Evolutionary conservation across 1,284 basidiomycete species (phyloP).

Genomic region (Paramarasmius palmivorus): DNA sequence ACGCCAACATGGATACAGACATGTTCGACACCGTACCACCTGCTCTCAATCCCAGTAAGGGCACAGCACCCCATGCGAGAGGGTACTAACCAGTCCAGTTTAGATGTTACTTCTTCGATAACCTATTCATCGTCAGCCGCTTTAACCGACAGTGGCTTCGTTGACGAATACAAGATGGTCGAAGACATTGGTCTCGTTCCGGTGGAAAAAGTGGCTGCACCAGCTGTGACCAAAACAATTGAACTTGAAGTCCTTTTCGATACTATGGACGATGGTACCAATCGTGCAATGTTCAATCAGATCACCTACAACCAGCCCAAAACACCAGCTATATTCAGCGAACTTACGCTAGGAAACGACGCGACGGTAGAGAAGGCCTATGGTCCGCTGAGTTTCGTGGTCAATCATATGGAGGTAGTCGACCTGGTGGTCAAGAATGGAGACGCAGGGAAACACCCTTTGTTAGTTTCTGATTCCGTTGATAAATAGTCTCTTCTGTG

Average conservation of each 20-base stretch:
- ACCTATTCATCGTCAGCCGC: slow-evolving; percentile 58
- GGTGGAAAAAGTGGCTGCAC: slow-evolving; percentile 42
- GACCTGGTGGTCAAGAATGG: slow-evolving; percentile 81
- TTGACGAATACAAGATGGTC: slow-evolving; percentile 56
- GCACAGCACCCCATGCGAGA: background rate
- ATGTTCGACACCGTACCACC: slow-evolving; percentile 87
- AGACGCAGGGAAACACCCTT: slow-evolving; percentile 77
- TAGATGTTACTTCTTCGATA: slow-evolving; percentile 79
- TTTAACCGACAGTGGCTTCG: slow-evolving; percentile 47
- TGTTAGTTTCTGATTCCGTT: slow-evolving; percentile 47
- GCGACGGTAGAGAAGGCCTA: slow-evolving; percentile 68
- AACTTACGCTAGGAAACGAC: slow-evolving; percentile 68
- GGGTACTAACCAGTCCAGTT: background rate
- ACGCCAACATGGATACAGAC: slow-evolving; percentile 83
- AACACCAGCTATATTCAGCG: slow-evolving; percentile 75
- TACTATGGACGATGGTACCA: slow-evolving; percentile 78
- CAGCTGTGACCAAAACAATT: slow-evolving; percentile 50
- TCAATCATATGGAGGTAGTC: slow-evolving; percentile 75
- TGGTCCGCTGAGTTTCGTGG: slow-evolving; percentile 74
- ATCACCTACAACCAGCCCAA: slow-evolving; percentile 69
- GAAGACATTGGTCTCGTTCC: slow-evolving; percentile 69
- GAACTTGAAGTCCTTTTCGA: slow-evolving; percentile 63
- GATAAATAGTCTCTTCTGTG: background rate
- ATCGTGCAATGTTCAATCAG: slow-evolving; percentile 72
- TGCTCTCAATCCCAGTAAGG: slow-evolving; percentile 71